Conservation (phyloP, 257 asterid genomes). For the Eucommia ulmoides region DNA sequence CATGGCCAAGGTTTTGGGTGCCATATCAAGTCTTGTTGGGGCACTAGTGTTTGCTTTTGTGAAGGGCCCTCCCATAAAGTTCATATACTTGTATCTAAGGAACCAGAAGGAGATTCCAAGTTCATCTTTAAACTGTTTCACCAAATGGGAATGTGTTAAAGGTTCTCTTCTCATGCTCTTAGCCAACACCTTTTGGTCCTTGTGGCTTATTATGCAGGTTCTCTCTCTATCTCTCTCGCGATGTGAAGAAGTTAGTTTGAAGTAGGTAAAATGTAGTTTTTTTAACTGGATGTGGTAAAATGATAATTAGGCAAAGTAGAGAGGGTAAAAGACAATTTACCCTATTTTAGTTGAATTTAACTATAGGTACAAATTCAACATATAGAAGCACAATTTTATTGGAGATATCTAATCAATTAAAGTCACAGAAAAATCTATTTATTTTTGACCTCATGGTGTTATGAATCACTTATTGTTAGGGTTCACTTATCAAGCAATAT, state of each 20-base stretch:
- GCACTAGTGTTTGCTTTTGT: constrained; percentile 55
- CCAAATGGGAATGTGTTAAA: constrained; percentile 27
- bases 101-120: background rate
- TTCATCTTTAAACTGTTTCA: constrained; percentile 3
- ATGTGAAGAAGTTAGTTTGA: background rate
- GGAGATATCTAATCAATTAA: background rate
- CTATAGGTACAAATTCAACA: no score
- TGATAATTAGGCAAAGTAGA: no score
- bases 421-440: background rate
- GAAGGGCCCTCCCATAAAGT: constrained; percentile 36
- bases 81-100: constrained; percentile 18
- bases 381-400: background rate
- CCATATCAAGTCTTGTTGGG: constrained; percentile 31
- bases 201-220: constrained; percentile 61
- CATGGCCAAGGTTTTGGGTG: constrained; percentile 31
- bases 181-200: constrained; percentile 42
- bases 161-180: constrained; percentile 48
- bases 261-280: background rate
- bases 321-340: no score
- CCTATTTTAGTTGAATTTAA: no score
- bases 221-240: background rate
- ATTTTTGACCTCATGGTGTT: background rate
- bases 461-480: constrained; percentile 17
- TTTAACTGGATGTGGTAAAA: no score
- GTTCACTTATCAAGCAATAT: constrained; percentile 34